A percentile compares a stretch with the other conserved stretches of the same genome.
Conservation (phyloP, 208 protist genomes). For the Strigomonas galati region DNA sequence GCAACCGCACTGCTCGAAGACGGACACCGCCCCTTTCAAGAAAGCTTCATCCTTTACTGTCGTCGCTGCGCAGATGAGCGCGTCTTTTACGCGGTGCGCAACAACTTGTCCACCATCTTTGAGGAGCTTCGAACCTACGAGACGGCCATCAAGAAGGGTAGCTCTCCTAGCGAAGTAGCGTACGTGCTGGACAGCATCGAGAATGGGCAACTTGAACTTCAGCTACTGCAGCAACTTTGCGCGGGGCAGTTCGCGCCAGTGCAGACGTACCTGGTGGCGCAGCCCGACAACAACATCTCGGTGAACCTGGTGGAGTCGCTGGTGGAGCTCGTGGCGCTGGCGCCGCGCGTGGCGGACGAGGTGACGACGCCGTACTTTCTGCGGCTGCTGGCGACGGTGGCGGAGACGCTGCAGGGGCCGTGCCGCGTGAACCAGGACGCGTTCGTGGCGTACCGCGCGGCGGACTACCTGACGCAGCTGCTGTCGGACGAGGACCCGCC, state of each 20-base stretch:
- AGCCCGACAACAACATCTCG: slow-evolving; percentile 54
- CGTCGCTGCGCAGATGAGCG: slow-evolving; percentile 34
- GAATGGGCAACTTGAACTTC: slow-evolving; percentile 32
- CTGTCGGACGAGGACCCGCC: slow-evolving; percentile 19
- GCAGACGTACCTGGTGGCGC: slow-evolving; percentile 56
- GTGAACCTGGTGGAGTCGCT: slow-evolving; percentile 62
- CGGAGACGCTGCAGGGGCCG: slow-evolving; percentile 51
- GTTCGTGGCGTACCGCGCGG: slow-evolving; percentile 44
- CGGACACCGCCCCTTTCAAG: slow-evolving; percentile 45
- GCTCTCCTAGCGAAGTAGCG: slow-evolving; percentile 19
- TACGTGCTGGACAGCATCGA: slow-evolving; percentile 27
- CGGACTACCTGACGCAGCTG: slow-evolving; percentile 45
- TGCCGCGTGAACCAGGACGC: slow-evolving; percentile 50
- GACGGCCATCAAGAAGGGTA: slow-evolving; percentile 21
- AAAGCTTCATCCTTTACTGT: slow-evolving; percentile 38
- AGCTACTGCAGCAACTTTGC: slow-evolving; percentile 63
- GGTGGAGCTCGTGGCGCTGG: slow-evolving; percentile 43
- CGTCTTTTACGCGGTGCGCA: slow-evolving; percentile 40
- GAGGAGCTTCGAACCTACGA: slow-evolving; percentile 25
- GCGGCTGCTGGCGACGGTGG: slow-evolving; percentile 43
- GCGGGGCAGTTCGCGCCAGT: slow-evolving; percentile 49
- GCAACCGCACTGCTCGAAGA: slow-evolving; percentile 29
- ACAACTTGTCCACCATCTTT: slow-evolving; percentile 24
- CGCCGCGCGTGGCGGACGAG: slow-evolving; percentile 31
- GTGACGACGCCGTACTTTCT: slow-evolving; percentile 34